phyloP scores from a whole-genome alignment of 768 basidiomycete genomes.

The Boletus sp. region DNA sequence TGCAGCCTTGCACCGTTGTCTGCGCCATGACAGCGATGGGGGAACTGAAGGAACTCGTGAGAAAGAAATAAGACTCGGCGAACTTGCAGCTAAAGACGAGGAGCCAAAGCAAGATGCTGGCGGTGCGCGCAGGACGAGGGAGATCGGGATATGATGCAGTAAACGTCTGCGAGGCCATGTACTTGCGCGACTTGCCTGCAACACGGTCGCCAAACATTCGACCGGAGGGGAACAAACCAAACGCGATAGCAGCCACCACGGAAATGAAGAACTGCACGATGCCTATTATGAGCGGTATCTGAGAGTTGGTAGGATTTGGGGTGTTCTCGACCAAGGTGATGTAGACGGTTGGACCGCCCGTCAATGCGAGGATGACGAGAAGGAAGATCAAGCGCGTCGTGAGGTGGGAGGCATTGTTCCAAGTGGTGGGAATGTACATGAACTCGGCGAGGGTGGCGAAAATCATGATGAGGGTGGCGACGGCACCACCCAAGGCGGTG shows the following conservation, averaged over 20 bases:
- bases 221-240: slow-evolving; percentile 90
- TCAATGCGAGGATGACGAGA: slow-evolving; percentile 87
- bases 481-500: slow-evolving; percentile 92
- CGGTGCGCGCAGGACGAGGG: slow-evolving; percentile 65
- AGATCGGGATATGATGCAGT: slow-evolving; percentile 94
- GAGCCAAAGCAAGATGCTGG: slow-evolving; percentile 85
- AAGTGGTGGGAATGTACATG: slow-evolving; percentile 95
- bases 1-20: slow-evolving; percentile 89
- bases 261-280: slow-evolving; percentile 95
- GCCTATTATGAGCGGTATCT: slow-evolving; percentile 85
- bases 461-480: slow-evolving; percentile 93
- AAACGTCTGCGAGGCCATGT: slow-evolving; percentile 98
- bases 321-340: slow-evolving; percentile 81
- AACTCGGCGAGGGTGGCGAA: slow-evolving; percentile 92
- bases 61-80: slow-evolving; percentile 95
- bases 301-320: slow-evolving; percentile 43
- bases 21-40: slow-evolving; percentile 97
- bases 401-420: slow-evolving; percentile 98
- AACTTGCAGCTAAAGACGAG: slow-evolving; percentile 98
- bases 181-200: slow-evolving; percentile 95
- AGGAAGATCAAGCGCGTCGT: slow-evolving; percentile 92
- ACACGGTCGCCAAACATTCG: slow-evolving; percentile 99
- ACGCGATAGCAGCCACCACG: slow-evolving; percentile 75
- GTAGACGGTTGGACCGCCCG: slow-evolving; percentile 91
- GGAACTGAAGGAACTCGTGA: slow-evolving; percentile 94